phyloP scores from a whole-genome alignment of 441 rosid species.

The Euphorbia schlechtendalii region DNA sequence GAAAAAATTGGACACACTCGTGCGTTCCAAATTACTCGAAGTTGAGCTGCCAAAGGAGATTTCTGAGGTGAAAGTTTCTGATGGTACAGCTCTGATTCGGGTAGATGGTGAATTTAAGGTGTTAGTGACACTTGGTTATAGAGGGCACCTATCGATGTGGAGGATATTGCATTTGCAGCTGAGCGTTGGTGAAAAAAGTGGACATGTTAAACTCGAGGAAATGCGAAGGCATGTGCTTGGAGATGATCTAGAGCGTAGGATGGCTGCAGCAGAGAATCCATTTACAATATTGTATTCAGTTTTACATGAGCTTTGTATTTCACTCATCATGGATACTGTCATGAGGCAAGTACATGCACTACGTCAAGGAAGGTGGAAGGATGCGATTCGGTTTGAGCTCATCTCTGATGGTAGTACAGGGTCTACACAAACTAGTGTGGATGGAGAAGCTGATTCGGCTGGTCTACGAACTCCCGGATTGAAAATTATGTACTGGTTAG shows the following conservation, averaged over 20 bases:
- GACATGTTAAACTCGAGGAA: constrained; percentile 66
- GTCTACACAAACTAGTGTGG: constrained; percentile 55
- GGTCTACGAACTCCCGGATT: constrained; percentile 77
- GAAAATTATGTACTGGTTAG: constrained; percentile 81
- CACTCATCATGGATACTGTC: constrained; percentile 92
- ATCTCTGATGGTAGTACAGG: constrained; percentile 60
- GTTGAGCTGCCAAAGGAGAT: constrained; percentile 77
- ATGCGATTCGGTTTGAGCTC: constrained; percentile 81
- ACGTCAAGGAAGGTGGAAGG: constrained; percentile 94
- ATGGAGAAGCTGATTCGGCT: constrained; percentile 76
- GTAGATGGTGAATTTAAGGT: constrained; percentile 95
- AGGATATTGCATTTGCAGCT: constrained; percentile 96
- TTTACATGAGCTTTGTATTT: constrained; percentile 86
- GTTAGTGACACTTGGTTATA: constrained; percentile 93
- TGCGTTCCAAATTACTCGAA: constrained; percentile 86
- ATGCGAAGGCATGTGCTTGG: constrained; percentile 76
- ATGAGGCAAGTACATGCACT: constrained; percentile 86
- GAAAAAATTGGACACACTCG: constrained; percentile 80
- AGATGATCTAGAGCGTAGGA: constrained; percentile 96
- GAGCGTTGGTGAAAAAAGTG: constrained; percentile 93
- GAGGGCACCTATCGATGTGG: constrained; percentile 93
- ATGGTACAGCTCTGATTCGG: constrained; percentile 75
- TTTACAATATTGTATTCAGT: constrained; percentile 62
- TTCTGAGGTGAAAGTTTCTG: constrained; percentile 72
- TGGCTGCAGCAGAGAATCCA: constrained; percentile 89